Conservation (phyloP, 345 rosid species). For the Eucalyptus camaldulensis region DNA sequence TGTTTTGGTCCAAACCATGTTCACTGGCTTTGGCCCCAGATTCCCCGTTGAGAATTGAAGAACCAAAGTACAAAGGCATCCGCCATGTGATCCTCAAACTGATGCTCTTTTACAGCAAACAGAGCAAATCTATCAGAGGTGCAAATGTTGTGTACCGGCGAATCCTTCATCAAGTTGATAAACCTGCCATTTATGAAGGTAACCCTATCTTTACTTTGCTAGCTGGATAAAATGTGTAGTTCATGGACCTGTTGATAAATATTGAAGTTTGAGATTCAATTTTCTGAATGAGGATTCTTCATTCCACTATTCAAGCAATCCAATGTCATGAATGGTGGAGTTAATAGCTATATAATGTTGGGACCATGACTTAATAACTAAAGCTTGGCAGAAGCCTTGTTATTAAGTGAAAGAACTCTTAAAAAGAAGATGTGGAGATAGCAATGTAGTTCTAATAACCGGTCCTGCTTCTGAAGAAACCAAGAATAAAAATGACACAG, state of each 20-base stretch:
- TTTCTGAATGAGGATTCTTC: not conserved
- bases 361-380: not conserved
- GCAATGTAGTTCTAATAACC: not conserved
- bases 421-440: not conserved
- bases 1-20: conserved; percentile 81
- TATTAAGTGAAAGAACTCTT: not conserved
- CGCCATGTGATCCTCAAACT: conserved; percentile 43
- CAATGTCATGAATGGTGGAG: not conserved
- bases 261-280: not conserved
- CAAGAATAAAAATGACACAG: not conserved
- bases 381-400: not conserved
- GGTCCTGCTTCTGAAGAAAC: not conserved
- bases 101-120: conserved; percentile 78
- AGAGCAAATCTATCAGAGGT: conserved; percentile 76
- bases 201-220: not conserved
- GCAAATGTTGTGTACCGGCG: conserved; percentile 73
- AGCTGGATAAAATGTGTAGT: not conserved
- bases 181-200: conserved; percentile 44
- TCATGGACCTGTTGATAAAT: not conserved
- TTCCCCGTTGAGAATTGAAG: conserved; percentile 66
- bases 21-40: conserved; percentile 70
- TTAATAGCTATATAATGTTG: not conserved
- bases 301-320: not conserved
- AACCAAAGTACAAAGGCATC: conserved; percentile 62
- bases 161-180: conserved; percentile 59